These are phyloP conservation scores for Puccinia hordei DNA, from an alignment of 1,284 basidiomycete genomes.

Conservation along the genomic window DNA sequence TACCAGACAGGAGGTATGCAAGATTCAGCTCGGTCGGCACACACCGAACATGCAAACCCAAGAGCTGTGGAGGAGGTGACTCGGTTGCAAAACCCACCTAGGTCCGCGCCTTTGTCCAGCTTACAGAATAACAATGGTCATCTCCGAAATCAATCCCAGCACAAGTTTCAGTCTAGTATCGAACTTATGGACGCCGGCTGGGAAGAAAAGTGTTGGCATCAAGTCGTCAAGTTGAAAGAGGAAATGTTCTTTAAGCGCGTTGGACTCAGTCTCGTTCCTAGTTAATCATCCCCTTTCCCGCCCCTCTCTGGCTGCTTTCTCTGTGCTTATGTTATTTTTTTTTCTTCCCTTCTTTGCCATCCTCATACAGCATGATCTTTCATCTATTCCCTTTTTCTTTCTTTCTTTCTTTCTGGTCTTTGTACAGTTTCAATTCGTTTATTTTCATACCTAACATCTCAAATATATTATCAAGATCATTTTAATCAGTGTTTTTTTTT, in stretches of 20 bases:
- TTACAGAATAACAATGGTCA: neutral
- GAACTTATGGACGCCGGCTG: conserved; percentile 69
- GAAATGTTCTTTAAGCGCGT: conserved; percentile 86
- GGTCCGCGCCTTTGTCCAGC: neutral
- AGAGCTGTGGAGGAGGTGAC: neutral
- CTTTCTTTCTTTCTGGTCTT: too few relatives aligned
- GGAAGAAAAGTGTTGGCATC: conserved; percentile 87
- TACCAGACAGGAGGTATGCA: neutral
- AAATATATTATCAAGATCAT: too few relatives aligned
- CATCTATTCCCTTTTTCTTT: neutral
- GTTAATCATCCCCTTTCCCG: neutral
- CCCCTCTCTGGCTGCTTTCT: neutral
- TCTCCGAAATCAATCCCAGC: neutral
- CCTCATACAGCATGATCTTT: neutral
- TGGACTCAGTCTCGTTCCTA: conserved; percentile 63
- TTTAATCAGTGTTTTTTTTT: too few relatives aligned
- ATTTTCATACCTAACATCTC: too few relatives aligned
- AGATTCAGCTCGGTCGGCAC: neutral
- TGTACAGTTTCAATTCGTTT: too few relatives aligned
- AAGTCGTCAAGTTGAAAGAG: conserved; percentile 76
- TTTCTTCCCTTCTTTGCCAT: neutral
- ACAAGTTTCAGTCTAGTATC: conserved; percentile 10
- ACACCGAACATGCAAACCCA: neutral
- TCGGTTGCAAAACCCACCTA: neutral
- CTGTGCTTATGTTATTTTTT: neutral